Evolutionary conservation across 2,329 filamentous ascomycete species (phyloP), one percentile per base, ranked within the genome.

Genomic region (Eutypella sp.): DNA sequence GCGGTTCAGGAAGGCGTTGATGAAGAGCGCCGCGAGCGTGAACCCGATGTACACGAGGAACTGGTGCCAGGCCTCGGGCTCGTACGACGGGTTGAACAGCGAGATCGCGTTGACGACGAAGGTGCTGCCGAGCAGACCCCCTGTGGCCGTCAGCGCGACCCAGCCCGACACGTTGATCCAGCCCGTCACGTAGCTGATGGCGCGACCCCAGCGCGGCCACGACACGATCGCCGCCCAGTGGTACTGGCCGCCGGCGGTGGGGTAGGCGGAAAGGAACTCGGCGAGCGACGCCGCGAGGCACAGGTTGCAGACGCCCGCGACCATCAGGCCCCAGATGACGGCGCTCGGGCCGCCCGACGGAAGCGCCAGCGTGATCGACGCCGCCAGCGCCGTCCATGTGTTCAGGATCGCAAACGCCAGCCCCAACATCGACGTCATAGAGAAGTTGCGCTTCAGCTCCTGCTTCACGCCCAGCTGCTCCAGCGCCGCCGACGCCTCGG

Each of bases 161-260:
- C 84, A 88, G 15, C 83, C 84, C n/a, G 81, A 81, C 31, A 82
- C 77, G 55, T 83, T 85, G 62, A 83, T 86, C 84, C 84, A 89
- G 23, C 85, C 85, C 0, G 84, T 87, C 40, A 82, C 76, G 70
- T 84, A 89, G 40, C 81, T 84, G 10, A 87, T 73, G 24, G 80
- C 68, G 0, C 81, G 78, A 16, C 79, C 76, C 72, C 75, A 84
- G 45, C 65, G 67, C 47, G 74, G 72, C 71, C 81, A 83, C 25
- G 77, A 74, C 50, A 88, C 68, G 42, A 80, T 67, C 45, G 84
- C 82, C 3, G 83, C 85, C 85, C 84, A 88, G 59, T 88, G 82
- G 53, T 89, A 88, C 63, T 84, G 77, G 13, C 78, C 82, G 52
- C 76, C 78, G 3, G 78, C 77, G 2, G 71, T 75, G 1, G 73